Evolutionary conservation across 768 basidiomycete genomes (phyloP), one percentile per base, ranked within the genome.

Genomic region (Trichaptum fuscoviolaceum): DNA sequence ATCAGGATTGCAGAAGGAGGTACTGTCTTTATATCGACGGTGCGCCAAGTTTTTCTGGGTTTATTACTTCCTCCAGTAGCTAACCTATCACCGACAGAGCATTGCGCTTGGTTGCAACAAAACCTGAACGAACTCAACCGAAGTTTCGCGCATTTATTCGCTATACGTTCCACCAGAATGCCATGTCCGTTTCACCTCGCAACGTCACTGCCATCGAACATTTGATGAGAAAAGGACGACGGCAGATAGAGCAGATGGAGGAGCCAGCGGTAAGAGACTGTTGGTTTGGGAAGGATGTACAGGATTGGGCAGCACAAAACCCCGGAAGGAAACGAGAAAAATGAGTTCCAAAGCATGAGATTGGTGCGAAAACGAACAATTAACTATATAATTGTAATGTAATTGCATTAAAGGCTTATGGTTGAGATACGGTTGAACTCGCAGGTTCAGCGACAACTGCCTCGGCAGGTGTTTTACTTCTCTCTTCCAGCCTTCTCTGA

Each of bases 171-270:
- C 89, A 79, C 72, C 79, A 79, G 7, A 88, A 89, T 71, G 88
- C 90, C 5, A 71, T 80, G 5, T 78, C 78, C 0, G 80, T 92
- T 26, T 84, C 89, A 3, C 83, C 88, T 6, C 85, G 90, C 12
- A 84, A 91, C 65, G 80, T 93, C 67, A 81, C 82, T 65, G 84
- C 84, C 9, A 84, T 94, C 42, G 92, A 95, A 70, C 88, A 93
- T 73, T 79, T 93, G 35, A 73, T 95, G n/a, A 83, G 92, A 60
- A 85, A 84, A 64, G 90, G 90, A 1, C 75, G 71, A 62, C 80
- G 87, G 68, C 90, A 92, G 69, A 70, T 93, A 52, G 90, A 91
- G 71, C 80, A 82, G 75, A 92, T 87, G 70, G 89, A 92, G 76
- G 84, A 83, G 64, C 72, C 79, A 7, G 82, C 82, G 3, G 89